phyloP scores from a whole-genome alignment of 2,329 filamentous ascomycete species.

The Ophidiomyces ophidiicola region DNA sequence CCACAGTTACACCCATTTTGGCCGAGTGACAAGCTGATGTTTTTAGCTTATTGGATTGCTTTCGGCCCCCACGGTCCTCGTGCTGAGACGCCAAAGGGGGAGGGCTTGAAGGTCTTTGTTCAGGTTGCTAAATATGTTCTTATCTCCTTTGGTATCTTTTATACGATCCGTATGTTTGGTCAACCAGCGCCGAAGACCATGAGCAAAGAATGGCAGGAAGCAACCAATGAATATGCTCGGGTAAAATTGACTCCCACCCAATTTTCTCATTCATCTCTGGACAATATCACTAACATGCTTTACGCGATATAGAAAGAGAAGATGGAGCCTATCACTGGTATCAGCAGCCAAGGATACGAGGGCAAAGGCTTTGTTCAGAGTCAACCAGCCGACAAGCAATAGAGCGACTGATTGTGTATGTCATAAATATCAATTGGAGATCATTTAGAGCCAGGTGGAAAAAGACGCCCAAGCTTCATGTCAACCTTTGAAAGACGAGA shows the following conservation, averaged over 20 bases:
- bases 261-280: conserved; percentile 15
- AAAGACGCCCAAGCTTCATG: not conserved
- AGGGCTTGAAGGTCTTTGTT: conserved; percentile 64
- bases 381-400: conserved; percentile 30
- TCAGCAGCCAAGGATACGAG: conserved; percentile 64
- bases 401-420: not conserved
- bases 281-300: not conserved
- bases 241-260: conserved; percentile 40
- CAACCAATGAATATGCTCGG: conserved; percentile 84
- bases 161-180: conserved; percentile 57
- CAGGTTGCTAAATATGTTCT: conserved; percentile 58
- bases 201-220: conserved; percentile 95
- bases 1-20: no score
- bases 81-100: conserved; percentile 67
- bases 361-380: conserved; percentile 70
- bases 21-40: conserved; percentile 4
- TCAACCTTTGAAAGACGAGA: conserved; percentile 2
- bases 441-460: not conserved
- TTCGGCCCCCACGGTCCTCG: conserved; percentile 95
- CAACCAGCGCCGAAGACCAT: conserved; percentile 68
- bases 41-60: conserved; percentile 90
- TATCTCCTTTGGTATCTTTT: conserved; percentile 60
- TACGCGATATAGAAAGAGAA: conserved; percentile 54
- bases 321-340: conserved; percentile 74
- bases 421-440: not conserved